Evolutionary conservation across 2,329 filamentous ascomycete genomes (phyloP).

Genomic region (Aureobasidium sp.): DNA sequence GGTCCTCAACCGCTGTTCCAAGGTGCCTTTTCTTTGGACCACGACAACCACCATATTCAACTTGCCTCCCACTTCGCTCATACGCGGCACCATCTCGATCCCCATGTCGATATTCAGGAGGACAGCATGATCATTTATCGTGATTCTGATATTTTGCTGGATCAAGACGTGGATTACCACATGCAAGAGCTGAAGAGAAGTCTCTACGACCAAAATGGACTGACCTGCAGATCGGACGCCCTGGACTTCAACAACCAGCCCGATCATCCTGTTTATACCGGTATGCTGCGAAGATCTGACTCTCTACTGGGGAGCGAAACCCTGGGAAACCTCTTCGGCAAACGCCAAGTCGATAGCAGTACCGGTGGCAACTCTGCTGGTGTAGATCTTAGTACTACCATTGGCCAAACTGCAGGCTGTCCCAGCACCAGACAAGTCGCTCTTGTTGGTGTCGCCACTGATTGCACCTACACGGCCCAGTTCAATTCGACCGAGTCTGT

Average conservation of each 20-base stretch:
- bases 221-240: constrained; percentile 64
- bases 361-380: constrained; percentile 69
- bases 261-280: constrained; percentile 58
- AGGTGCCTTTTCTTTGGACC: constrained; percentile 74
- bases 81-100: constrained; percentile 66
- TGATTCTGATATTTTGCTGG: constrained; percentile 68
- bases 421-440: constrained; percentile 87
- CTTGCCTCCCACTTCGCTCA: constrained; percentile 65
- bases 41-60: constrained; percentile 82
- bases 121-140: constrained; percentile 88
- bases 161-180: constrained; percentile 29
- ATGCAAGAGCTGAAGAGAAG: constrained; percentile 59
- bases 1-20: constrained; percentile 77
- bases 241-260: constrained; percentile 71
- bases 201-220: constrained; percentile 10
- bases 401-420: constrained; percentile 78
- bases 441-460: constrained; percentile 82
- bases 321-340: constrained; percentile 61
- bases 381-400: constrained; percentile 68
- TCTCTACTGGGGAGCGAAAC: constrained; percentile 55
- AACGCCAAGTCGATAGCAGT: constrained; percentile 59
- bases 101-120: constrained; percentile 48
- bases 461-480: constrained; percentile 74
- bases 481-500: constrained; percentile 63
- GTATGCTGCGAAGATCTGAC: constrained; percentile 48